Evolutionary conservation across 2,329 filamentous ascomycete species (phyloP).

Genomic region (Talaromyces funiculosus): DNA sequence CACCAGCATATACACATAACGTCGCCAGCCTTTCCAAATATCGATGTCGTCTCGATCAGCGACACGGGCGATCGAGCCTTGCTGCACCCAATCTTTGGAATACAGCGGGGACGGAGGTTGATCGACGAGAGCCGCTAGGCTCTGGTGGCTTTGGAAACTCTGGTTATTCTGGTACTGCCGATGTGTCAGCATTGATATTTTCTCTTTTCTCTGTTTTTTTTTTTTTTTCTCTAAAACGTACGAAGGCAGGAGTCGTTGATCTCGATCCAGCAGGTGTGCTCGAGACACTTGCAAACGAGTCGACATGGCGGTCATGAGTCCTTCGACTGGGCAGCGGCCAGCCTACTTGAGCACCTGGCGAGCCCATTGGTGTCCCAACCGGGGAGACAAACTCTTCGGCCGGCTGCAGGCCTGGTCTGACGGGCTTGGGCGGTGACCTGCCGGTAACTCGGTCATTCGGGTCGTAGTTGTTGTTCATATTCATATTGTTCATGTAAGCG

Average conservation of each 20-base stretch:
- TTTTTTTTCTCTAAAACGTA: too few relatives aligned
- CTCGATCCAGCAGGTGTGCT: conserved; percentile 25
- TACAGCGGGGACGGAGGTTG: conserved; percentile 25
- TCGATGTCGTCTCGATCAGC: conserved; percentile 34
- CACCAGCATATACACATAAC: conserved; percentile 28
- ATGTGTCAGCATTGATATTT: background rate
- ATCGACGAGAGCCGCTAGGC: conserved; percentile 29
- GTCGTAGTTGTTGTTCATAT: conserved; percentile 18
- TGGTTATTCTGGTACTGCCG: conserved; percentile 21
- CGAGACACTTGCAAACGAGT: conserved; percentile 21
- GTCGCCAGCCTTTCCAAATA: conserved; percentile 35
- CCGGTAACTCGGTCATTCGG: conserved; percentile 4
- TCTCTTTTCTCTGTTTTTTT: too few relatives aligned
- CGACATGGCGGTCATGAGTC: conserved; percentile 7
- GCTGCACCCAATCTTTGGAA: conserved; percentile 33
- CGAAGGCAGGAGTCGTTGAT: conserved; percentile 28
- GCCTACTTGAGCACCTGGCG: background rate
- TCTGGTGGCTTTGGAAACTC: conserved; percentile 29
- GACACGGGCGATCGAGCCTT: conserved; percentile 32
- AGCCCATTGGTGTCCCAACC: background rate
- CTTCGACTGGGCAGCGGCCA: conserved; percentile 19
- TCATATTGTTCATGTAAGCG: conserved; percentile 8
- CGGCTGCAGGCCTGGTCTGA: conserved; percentile 20
- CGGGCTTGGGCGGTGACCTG: conserved; percentile 19
- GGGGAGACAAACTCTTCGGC: conserved; percentile 21